These are phyloP conservation scores for Hemisphaericaspora nanyangensis DNA, from an alignment of 805 yeast species.

Conservation along the genomic window DNA sequence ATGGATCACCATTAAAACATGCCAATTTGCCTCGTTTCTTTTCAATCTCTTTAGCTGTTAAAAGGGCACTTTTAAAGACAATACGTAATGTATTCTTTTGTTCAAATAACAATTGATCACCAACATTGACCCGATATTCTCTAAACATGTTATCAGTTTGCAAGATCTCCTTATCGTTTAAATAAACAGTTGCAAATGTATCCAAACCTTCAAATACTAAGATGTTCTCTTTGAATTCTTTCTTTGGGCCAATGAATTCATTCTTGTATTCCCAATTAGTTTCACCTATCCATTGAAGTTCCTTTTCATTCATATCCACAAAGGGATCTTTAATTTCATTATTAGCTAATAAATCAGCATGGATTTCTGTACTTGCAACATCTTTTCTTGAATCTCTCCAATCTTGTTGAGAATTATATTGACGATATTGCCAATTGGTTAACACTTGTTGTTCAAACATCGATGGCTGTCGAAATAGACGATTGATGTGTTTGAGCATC, in stretches of 20 bases:
- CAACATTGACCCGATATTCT: conserved; percentile 26
- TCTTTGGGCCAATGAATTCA: conserved; percentile 9
- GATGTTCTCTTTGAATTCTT: conserved; percentile 11
- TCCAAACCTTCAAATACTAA: conserved; percentile 44
- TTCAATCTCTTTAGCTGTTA: conserved; percentile 30
- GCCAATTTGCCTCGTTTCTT: conserved; percentile 16
- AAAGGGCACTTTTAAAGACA: conserved; percentile 35
- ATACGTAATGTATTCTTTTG: conserved; percentile 30
- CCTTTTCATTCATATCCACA: conserved; percentile 37
- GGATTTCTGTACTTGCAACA: conserved; percentile 24
- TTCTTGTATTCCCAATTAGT: conserved; percentile 46
- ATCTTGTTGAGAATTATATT: not conserved
- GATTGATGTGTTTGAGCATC: not conserved
- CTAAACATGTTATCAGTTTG: conserved; percentile 43
- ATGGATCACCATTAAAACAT: conserved; percentile 42
- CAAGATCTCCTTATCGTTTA: conserved; percentile 36
- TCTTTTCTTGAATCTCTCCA: conserved; percentile 7
- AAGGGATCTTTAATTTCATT: conserved; percentile 45
- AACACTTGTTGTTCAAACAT: not conserved
- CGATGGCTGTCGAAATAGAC: not conserved
- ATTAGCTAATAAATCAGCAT: conserved; percentile 37
- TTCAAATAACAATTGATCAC: conserved; percentile 8
- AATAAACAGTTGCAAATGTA: conserved; percentile 36
- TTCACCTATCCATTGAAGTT: conserved; percentile 50
- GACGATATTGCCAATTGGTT: conserved; percentile 4